Conservation (phyloP, 495 filamentous ascomycete genomes). For the Hypoxylon lienhwacheense region DNA sequence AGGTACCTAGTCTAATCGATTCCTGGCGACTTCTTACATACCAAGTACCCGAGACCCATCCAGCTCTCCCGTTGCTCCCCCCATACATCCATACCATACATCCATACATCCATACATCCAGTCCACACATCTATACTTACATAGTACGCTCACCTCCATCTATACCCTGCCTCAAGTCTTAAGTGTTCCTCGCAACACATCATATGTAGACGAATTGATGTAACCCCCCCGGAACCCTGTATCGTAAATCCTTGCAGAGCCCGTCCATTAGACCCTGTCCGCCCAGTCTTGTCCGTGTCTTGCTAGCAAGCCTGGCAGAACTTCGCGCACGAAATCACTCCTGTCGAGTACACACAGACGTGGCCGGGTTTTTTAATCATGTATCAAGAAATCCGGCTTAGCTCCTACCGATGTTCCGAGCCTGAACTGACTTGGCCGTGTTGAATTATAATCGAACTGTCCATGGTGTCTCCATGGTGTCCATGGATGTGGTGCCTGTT, state of each 20-base stretch:
- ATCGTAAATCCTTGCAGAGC: slow-evolving; percentile 41
- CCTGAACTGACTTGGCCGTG: slow-evolving; percentile 49
- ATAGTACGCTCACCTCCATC: slow-evolving; percentile 31
- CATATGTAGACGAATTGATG: slow-evolving; percentile 52
- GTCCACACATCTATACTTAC: too few relatives aligned
- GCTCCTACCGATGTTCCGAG: slow-evolving; percentile 56
- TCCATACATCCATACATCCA: too few relatives aligned
- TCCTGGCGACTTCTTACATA: slow-evolving; percentile 38
- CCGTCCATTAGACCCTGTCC: slow-evolving; percentile 42
- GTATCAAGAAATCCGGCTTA: slow-evolving; percentile 55
- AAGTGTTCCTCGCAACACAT: slow-evolving; percentile 42
- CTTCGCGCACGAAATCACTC: slow-evolving; percentile 50
- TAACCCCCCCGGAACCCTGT: slow-evolving; percentile 46
- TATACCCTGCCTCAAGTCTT: slow-evolving; percentile 29
- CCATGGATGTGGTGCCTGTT: slow-evolving; percentile 33
- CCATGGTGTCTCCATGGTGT: too few relatives aligned
- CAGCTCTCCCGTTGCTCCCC: slow-evolving; percentile 38
- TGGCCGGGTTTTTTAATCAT: slow-evolving; percentile 47
- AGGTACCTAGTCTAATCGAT: slow-evolving; percentile 35
- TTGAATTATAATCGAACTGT: slow-evolving; percentile 43
- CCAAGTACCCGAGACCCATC: slow-evolving; percentile 37
- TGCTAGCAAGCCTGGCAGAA: slow-evolving; percentile 47
- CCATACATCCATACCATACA: too few relatives aligned
- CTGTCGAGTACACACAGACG: slow-evolving; percentile 48
- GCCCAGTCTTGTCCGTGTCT: slow-evolving; percentile 37